A percentile compares a stretch with the other conserved stretches of the same genome.
Conservation (phyloP, 305 asterid genomes). For the Rubia tinctorum region DNA sequence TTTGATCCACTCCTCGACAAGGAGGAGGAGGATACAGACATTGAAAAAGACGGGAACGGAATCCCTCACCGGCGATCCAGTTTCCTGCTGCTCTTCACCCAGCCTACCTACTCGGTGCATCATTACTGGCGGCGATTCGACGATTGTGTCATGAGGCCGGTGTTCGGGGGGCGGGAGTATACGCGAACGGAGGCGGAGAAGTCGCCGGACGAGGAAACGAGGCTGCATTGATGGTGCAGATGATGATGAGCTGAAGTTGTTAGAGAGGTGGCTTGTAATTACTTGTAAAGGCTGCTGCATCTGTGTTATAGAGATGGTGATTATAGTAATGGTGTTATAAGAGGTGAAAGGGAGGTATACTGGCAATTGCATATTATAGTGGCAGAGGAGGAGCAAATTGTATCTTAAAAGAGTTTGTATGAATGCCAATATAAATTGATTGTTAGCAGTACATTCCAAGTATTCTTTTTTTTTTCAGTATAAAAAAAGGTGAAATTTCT, state of each 20-base stretch:
- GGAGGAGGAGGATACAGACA: slow-evolving; percentile 20
- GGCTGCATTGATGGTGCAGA: slow-evolving; percentile 8
- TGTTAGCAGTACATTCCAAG: too few relatives aligned
- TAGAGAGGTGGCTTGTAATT: background rate
- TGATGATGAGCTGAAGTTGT: background rate
- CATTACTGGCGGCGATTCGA: slow-evolving; percentile 65
- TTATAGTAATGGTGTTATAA: too few relatives aligned
- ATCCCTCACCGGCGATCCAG: slow-evolving; percentile 25
- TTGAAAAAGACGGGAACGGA: slow-evolving; percentile 7
- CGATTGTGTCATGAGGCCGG: slow-evolving; percentile 52
- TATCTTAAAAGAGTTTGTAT: too few relatives aligned
- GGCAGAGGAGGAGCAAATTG: background rate
- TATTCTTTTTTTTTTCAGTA: too few relatives aligned
- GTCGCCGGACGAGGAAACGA: slow-evolving; percentile 18
- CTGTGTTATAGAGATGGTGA: background rate
- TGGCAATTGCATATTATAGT: background rate
- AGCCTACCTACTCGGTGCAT: slow-evolving; percentile 49
- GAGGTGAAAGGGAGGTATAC: too few relatives aligned
- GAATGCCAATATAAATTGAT: too few relatives aligned
- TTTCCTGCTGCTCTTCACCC: slow-evolving; percentile 38
- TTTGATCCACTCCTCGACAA: slow-evolving; percentile 35
- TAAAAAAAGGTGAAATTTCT: too few relatives aligned
- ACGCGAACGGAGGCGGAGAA: slow-evolving; percentile 12
- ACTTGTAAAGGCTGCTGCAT: background rate
- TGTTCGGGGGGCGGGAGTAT: slow-evolving; percentile 40